Base-by-base conservation (phyloP, 768 basidiomycete genomes). In the Lentinus tigrinus region DNA sequence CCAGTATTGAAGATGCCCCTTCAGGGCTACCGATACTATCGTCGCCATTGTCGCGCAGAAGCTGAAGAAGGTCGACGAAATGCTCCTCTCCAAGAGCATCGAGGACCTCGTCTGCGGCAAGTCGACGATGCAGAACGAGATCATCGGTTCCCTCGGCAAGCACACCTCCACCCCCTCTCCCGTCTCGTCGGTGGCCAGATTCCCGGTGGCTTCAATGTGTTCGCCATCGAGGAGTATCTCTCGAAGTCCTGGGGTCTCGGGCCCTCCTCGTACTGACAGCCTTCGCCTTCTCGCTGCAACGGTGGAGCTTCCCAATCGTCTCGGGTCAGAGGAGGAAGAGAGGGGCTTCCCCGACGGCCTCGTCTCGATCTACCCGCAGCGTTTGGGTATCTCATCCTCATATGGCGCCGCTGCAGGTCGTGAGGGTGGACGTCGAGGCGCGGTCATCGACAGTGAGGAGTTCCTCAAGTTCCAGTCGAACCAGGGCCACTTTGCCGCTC, bases 51-150 rank as follows among this genome's bases (percentile, higher is more conserved):
- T 99, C 57, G 94, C 97, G 0, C 97, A 99, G 78, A 99, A 99
- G 75, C 77, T 99, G 69, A 99, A 99, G 81, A 83, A 80, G 54
- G 81, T 95, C 27, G 84, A 88, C 48, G 97, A 98, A 67, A 79
- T 98, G 55, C 92, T 95, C 4, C 77, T 95, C 7, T 82, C 85
- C 60, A 99, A 99, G 74, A 89, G 94, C 0, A 95, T 99, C 80
- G 98, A 99, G 74, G 97, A 99, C 67, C 89, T 99, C 54, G 95
- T 97, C 46, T 94, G 94, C 27, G 97, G 97, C 63, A 99, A 99
- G 75, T 98, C 96, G 17, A 99, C 97, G 0, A 79, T 99, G 58
- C 97, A 98, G 75, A 99, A 99, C 72, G 97, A 99, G 72, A 98
- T 99, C 61, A 78, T 99, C 43, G 97, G 95, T n/a, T 69, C 80